A percentile compares a stretch with the other conserved stretches of the same genome.
These are phyloP conservation scores for Phaeoacremonium minimum DNA, from an alignment of 2,329 filamentous ascomycete genomes.

Conservation along the genomic window DNA sequence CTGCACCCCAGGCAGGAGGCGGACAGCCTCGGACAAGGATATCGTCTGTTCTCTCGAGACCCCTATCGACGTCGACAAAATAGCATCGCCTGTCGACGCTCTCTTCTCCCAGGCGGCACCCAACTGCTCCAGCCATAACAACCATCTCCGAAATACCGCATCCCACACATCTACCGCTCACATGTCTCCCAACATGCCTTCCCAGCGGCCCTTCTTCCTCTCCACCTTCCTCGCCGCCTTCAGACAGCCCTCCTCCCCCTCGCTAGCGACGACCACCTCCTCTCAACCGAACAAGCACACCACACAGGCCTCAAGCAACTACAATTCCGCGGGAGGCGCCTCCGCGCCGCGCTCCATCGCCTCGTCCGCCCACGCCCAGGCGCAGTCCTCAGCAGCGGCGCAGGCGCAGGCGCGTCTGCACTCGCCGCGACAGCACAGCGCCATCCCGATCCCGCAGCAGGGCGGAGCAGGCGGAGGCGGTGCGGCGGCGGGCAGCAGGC, in stretches of 20 bases:
- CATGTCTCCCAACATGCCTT: conserved; percentile 46
- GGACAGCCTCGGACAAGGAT: no score
- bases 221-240: conserved; percentile 53
- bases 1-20: no score
- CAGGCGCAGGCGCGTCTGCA: conserved; percentile 6
- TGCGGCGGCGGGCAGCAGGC: conserved; percentile 24
- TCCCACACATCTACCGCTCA: no score
- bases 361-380: conserved; percentile 20
- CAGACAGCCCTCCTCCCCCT: conserved; percentile 36
- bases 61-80: no score
- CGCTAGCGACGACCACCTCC: conserved; percentile 14
- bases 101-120: no score
- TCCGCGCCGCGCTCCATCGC: conserved; percentile 17
- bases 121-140: no score
- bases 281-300: conserved; percentile 32
- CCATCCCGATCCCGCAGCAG: conserved; percentile 33
- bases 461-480: neutral
- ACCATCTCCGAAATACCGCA: no score
- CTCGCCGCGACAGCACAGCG: conserved; percentile 6
- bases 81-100: no score
- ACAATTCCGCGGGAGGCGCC: conserved; percentile 15
- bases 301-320: conserved; percentile 16
- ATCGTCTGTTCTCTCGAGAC: no score
- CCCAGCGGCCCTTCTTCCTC: conserved; percentile 52
- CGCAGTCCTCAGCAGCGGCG: conserved; percentile 22